A percentile compares a stretch with the other conserved stretches of the same genome.
phyloP scores from a whole-genome alignment of 176 grass and related monocot genomes.

The Oryza glumipatula region DNA sequence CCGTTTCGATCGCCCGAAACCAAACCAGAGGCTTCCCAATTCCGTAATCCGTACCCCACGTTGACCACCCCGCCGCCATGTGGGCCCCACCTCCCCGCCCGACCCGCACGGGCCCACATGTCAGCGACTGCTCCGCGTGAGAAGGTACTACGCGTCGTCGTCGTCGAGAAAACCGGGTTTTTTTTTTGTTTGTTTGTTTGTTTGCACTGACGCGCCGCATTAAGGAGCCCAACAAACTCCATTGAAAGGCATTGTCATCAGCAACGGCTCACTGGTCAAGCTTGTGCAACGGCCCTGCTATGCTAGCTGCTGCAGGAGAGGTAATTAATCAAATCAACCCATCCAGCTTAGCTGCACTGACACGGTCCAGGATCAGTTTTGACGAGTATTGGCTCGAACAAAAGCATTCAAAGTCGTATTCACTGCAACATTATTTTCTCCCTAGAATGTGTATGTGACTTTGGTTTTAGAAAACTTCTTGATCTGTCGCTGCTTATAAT shows the following conservation, averaged over 20 bases:
- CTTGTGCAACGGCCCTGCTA: not conserved
- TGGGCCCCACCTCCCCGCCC: not conserved
- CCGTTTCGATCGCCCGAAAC: slow-evolving; percentile 28
- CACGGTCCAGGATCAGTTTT: not conserved
- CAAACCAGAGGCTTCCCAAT: not conserved
- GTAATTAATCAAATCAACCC: not conserved
- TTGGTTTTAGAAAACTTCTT: no score
- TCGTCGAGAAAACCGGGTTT: not conserved
- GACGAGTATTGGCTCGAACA: not conserved
- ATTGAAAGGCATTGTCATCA: slow-evolving; percentile 32
- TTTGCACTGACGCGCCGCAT: slow-evolving; percentile 38
- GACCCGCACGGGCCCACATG: not conserved
- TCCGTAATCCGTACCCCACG: not conserved
- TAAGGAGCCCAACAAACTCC: slow-evolving; percentile 38
- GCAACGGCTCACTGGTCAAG: slow-evolving; percentile 25
- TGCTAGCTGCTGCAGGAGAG: not conserved
- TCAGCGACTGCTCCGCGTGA: not conserved
- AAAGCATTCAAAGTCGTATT: not conserved
- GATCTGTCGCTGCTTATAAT: no score
- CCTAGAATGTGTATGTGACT: no score
- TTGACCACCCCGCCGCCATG: not conserved
- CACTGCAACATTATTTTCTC: no score
- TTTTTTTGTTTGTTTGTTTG: no score
- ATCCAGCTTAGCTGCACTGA: not conserved
- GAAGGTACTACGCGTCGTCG: not conserved